These are phyloP conservation scores for Ganoderma lucidum DNA, from an alignment of 1,284 basidiomycete species.

Conservation along the genomic window DNA sequence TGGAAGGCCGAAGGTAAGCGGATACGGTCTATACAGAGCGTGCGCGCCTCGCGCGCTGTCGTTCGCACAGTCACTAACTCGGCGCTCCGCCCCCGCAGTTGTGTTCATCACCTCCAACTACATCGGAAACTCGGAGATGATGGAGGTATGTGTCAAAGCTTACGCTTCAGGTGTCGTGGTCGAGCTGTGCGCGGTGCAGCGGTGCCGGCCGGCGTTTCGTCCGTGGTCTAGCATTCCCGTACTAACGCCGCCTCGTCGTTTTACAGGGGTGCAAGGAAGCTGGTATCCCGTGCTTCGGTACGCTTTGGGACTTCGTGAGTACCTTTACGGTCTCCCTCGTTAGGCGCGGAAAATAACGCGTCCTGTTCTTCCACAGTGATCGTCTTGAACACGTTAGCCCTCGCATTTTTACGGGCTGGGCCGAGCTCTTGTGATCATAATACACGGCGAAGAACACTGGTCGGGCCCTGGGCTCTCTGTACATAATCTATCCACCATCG, in stretches of 20 bases:
- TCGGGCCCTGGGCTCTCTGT: slow-evolving; percentile 22
- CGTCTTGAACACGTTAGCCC: slow-evolving; percentile 7
- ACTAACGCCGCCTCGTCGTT: slow-evolving; percentile 17
- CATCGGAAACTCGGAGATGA: slow-evolving; percentile 75
- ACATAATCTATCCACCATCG: slow-evolving; percentile 21
- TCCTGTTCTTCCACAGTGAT: slow-evolving; percentile 27
- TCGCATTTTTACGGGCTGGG: slow-evolving; percentile 15
- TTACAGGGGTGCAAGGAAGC: slow-evolving; percentile 71
- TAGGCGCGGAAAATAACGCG: slow-evolving; percentile 2
- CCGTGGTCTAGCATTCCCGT: background rate
- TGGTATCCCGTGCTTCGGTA: slow-evolving; percentile 76
- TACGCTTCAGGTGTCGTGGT: background rate
- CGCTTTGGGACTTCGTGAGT: slow-evolving; percentile 77
- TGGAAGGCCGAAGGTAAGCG: slow-evolving; percentile 74
- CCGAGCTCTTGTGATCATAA: slow-evolving; percentile 13
- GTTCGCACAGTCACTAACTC: slow-evolving; percentile 9
- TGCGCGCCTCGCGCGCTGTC: slow-evolving; percentile 19
- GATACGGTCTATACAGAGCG: background rate
- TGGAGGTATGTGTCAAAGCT: slow-evolving; percentile 49
- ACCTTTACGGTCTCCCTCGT: background rate
- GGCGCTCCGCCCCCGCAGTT: slow-evolving; percentile 48
- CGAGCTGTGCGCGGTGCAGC: slow-evolving; percentile 1
- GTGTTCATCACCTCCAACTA: slow-evolving; percentile 83
- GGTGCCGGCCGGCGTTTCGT: background rate
- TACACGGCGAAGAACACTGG: slow-evolving; percentile 28